Evolutionary conservation across 2,329 filamentous ascomycete species (phyloP).

Genomic region (Beauveria australis): DNA sequence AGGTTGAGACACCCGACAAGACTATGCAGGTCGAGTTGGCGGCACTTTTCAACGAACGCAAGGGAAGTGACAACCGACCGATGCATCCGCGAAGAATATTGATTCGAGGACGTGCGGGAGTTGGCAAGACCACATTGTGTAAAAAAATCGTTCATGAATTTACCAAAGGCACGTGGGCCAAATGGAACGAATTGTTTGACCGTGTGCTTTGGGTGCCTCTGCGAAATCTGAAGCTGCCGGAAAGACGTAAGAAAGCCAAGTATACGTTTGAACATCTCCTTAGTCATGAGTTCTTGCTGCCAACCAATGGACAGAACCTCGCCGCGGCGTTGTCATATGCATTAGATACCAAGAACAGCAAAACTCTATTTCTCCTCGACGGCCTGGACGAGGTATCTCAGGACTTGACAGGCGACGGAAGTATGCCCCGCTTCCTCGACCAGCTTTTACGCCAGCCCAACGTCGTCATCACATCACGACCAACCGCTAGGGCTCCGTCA

Average conservation of each 20-base stretch:
- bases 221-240: slow-evolving; percentile 23
- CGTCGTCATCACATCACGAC: background rate
- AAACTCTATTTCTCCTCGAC: slow-evolving; percentile 32
- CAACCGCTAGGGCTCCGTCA: background rate
- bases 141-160: slow-evolving; percentile 33
- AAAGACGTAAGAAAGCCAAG: background rate
- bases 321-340: no score
- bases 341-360: background rate
- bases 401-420: background rate
- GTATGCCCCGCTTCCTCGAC: background rate
- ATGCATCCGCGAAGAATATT: slow-evolving; percentile 20
- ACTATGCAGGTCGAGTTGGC: background rate
- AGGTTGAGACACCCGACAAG: background rate
- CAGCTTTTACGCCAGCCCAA: background rate
- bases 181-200: slow-evolving; percentile 15
- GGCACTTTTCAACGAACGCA: background rate
- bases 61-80: no score
- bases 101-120: slow-evolving; percentile 28
- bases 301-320: background rate
- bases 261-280: slow-evolving; percentile 21
- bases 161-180: slow-evolving; percentile 1
- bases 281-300: slow-evolving; percentile 21
- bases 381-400: slow-evolving; percentile 13
- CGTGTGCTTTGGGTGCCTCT: slow-evolving; percentile 15
- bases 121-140: slow-evolving; percentile 33